A percentile compares a stretch with the other conserved stretches of the same genome.
Evolutionary conservation across 495 filamentous ascomycete species (phyloP).

Genomic region (Penicillium salamii): DNA sequence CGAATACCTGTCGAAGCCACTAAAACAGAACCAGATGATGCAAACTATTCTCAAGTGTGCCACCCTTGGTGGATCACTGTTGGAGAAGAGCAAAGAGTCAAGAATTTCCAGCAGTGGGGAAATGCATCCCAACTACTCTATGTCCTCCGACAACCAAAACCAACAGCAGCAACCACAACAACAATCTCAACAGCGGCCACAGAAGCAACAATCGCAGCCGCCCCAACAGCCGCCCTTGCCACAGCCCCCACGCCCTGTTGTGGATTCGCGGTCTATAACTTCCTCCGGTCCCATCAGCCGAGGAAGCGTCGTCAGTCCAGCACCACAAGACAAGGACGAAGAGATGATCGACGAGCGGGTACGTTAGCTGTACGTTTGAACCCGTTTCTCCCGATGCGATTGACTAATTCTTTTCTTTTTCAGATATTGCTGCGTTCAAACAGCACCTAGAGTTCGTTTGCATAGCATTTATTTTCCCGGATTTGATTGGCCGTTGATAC

Average conservation of each 20-base stretch:
- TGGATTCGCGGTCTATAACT: conserved; percentile 60
- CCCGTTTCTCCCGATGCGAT: conserved; percentile 10
- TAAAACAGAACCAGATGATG: conserved; percentile 97
- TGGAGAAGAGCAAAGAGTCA: conserved; percentile 67
- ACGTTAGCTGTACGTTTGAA: conserved; percentile 39
- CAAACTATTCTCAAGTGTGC: conserved; percentile 97
- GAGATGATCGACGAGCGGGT: conserved; percentile 72
- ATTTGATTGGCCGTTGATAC: conserved; percentile 28
- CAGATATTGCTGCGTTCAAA: conserved; percentile 41
- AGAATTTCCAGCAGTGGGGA: conserved; percentile 56
- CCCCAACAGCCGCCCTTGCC: conserved; percentile 18
- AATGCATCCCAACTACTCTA: conserved; percentile 39
- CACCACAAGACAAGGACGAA: conserved; percentile 54
- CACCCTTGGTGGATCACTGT: conserved; percentile 83
- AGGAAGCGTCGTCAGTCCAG: conserved; percentile 59
- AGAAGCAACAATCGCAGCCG: conserved; percentile 11
- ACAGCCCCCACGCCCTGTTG: conserved; percentile 37
- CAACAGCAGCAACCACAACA: conserved; percentile 18
- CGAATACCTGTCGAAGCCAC: conserved; percentile 95
- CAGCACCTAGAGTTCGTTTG: conserved; percentile 31
- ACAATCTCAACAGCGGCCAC: conserved; percentile 12
- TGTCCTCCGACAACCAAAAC: conserved; percentile 25
- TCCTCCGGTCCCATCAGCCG: conserved; percentile 53
- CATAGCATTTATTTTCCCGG: conserved; percentile 21
- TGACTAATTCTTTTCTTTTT: conserved; percentile 12